Evolutionary conservation across 1,284 basidiomycete genomes (phyloP), one percentile per base, ranked within the genome.

Genomic region (Bondarzewia mesenterica): DNA sequence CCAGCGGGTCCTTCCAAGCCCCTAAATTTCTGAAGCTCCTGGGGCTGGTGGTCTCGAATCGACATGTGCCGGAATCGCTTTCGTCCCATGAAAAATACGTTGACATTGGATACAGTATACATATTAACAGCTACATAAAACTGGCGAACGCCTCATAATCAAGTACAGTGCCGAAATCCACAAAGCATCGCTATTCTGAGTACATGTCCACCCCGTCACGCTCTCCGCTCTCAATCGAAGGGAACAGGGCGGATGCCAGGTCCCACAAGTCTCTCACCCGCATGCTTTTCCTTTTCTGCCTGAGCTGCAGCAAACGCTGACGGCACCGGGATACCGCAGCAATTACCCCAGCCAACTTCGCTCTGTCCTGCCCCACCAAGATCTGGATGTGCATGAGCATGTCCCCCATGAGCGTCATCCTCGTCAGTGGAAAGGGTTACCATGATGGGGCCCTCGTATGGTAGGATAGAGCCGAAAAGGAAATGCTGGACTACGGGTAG

Each of bases 401-500:
- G 87, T 2, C 75, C 79, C 50, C 55, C 65, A 56, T 71, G 72
- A 25, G 62, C 66, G 35, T 75, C 78, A 41, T 77, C 71, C 21
- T 12, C 38, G 4, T 22, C 38, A 2, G 7, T 18, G n/a, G 1
- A 12, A 8, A 4, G 15, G 5, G 7, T 2, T 16, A n/a, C 37
- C 20, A 7, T 8, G 21, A 16, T 60, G 2, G 80, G 78, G 0
- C 81, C 80, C 1, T 85, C 81, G 63, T 85, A 94, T 0, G 77
- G 70, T 4, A 98, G 70, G 36, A 98, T 69, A 5, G 82, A 84
- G 15, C 96, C 95, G 58, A 99, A 99, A 44, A 95, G 73, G 63
- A 97, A 94, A 67, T 98, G 95, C 68, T 99, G 95, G 36, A 93
- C 84, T 49, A 99, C 93, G 1, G 96, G 95, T 4, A 99, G 80